Evolutionary conservation across 495 filamentous ascomycete species (phyloP), one percentile per base, ranked within the genome.

Genomic region (Neurospora sp.): DNA sequence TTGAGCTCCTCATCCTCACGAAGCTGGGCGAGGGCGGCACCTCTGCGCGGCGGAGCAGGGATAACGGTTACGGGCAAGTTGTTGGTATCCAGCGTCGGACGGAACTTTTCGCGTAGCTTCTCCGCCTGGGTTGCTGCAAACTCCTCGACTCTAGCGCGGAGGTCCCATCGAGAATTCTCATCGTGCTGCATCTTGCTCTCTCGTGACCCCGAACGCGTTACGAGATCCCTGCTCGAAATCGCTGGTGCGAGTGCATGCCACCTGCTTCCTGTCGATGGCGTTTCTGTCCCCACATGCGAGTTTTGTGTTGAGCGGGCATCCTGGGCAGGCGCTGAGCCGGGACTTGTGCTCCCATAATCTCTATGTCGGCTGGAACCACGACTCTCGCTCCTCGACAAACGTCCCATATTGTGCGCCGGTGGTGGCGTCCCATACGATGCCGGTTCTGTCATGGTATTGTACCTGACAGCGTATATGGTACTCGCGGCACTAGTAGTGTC

Each of bases 401-500:
- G 71, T 71, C 9, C 45, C 69, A 39, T 84, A 7, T 85, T 85
- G n/a, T 71, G 77, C 4, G 62, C 21, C 9, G 75, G 79, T 1
- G 79, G 78, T 17, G 85, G 82, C 19, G 83, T 83, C 19, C 81
- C 79, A 70, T 81, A 83, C 9, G 83, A 79, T 17, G 90, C 89
- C n/a, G 90, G 85, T 75, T 90, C 90, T 42, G 88, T 89, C 66
- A 91, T 86, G n/a, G 92, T 88, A 74, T 95, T 92, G 78, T 96
- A 94, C 69, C 90, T 89, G 70, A 97, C 87, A 72, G 91, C 89
- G 76, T 97, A 97, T 17, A 96, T 88, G 4, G 94, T 97, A 80
- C 93, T 96, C 62, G 90, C 84, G 21, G 85, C 84, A 45, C 85
- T 87, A 19, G 89, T 88, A 3, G 91, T 92, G 75, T 96, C 92